Percentiles rank a stretch among this genome's conserved stretches.
Evolutionary conservation across 2,329 filamentous ascomycete species (phyloP).

Genomic region (Colletotrichum lindemuthianum): DNA sequence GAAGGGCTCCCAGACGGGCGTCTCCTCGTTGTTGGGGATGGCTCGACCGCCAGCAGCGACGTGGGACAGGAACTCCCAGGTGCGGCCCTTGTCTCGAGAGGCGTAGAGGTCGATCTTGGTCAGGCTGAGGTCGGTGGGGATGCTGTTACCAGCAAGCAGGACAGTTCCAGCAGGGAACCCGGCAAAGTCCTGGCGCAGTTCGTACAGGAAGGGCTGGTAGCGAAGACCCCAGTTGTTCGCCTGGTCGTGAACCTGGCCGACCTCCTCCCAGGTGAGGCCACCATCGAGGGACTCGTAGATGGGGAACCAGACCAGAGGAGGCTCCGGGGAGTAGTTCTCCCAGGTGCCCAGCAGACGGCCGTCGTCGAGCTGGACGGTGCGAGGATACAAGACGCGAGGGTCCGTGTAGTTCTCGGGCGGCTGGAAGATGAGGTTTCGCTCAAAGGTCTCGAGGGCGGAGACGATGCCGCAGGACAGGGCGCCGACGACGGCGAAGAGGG

Average conservation of each 20-base stretch:
- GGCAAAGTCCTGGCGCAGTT: constrained; percentile 67
- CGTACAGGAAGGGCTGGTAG: constrained; percentile 76
- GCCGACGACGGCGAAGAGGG: constrained; percentile 27
- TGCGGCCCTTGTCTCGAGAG: constrained; percentile 66
- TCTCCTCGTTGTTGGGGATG: constrained; percentile 69
- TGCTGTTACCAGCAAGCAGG: constrained; percentile 69
- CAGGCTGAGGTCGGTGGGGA: constrained; percentile 66
- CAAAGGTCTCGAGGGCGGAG: constrained; percentile 36
- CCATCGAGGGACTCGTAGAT: constrained; percentile 63
- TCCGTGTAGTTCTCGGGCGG: constrained; percentile 56
- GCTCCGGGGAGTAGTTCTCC: constrained; percentile 67
- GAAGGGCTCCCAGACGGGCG: constrained; percentile 80
- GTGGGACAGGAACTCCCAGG: constrained; percentile 74
- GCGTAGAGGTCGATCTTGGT: constrained; percentile 78
- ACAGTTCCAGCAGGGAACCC: constrained; percentile 71
- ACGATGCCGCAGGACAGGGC: constrained; percentile 23
- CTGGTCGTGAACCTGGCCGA: constrained; percentile 71
- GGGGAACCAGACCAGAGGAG: constrained; percentile 64
- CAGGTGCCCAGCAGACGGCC: constrained; percentile 63
- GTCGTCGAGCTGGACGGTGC: constrained; percentile 54
- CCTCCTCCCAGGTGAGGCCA: constrained; percentile 69
- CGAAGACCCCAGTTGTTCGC: constrained; percentile 72
- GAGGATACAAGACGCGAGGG: constrained; percentile 56
- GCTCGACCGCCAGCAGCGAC: constrained; percentile 73
- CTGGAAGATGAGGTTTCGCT: constrained; percentile 50